Conservation (phyloP, 306 rosid genomes). For the Cercis canadensis region DNA sequence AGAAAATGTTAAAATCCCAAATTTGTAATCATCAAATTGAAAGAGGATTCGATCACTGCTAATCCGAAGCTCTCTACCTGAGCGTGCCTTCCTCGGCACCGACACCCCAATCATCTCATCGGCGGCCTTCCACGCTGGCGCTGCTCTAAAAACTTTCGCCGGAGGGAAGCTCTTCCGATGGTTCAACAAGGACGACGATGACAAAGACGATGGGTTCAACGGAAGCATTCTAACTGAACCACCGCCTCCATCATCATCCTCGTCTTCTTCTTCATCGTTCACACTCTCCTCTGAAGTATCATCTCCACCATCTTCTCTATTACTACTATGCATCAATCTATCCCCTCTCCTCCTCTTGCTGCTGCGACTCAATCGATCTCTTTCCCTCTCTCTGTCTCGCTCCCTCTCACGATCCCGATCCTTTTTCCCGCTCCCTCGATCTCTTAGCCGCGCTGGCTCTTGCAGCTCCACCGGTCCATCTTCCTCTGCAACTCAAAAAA, state of each 20-base stretch:
- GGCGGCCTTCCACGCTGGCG: constrained; percentile 84
- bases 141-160: constrained; percentile 71
- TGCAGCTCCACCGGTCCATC: constrained; percentile 84
- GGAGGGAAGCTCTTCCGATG: constrained; percentile 87
- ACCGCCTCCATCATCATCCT: constrained; percentile 60
- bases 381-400: constrained; percentile 67
- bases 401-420: constrained; percentile 73
- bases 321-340: constrained; percentile 74
- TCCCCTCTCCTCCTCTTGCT: constrained; percentile 84
- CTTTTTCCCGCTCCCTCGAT: constrained; percentile 79
- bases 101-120: constrained; percentile 97
- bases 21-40: constrained; percentile 1
- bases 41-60: not conserved
- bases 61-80: constrained; percentile 60
- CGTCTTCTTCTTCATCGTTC: constrained; percentile 83
- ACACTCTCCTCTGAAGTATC: constrained; percentile 92
- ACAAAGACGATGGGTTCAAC: constrained; percentile 58
- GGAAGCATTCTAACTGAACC: constrained; percentile 91
- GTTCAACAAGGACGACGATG: constrained; percentile 48
- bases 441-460: constrained; percentile 84
- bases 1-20: constrained; percentile 25
- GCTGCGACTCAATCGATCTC: constrained; percentile 83
- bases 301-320: constrained; percentile 79
- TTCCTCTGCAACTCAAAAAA: constrained; percentile 58
- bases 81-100: constrained; percentile 94